Percentiles rank a stretch among this genome's conserved stretches.
Evolutionary conservation across 352 stramenopile genomes (phyloP).

Genomic region (Phytophthora melonis): DNA sequence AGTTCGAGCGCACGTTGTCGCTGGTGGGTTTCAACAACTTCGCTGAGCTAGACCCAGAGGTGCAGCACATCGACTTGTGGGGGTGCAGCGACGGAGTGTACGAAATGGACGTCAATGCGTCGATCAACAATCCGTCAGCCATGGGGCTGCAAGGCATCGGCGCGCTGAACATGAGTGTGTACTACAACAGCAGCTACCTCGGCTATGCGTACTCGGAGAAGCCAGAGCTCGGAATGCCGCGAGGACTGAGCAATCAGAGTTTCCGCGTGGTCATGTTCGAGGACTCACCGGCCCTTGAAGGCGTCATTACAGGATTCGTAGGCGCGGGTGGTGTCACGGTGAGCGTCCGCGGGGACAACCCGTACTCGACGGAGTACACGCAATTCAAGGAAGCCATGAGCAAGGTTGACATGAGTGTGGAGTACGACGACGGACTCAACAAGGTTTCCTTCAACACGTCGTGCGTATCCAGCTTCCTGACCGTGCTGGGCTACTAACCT

Average conservation of each 20-base stretch:
- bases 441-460: slow-evolving; percentile 8
- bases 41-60: not conserved
- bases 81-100: not conserved
- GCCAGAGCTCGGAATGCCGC: slow-evolving; percentile 2
- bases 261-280: slow-evolving; percentile 1
- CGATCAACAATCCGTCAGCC: slow-evolving; percentile 7
- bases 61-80: slow-evolving; percentile 5
- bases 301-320: slow-evolving; percentile 4
- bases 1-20: not conserved
- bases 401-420: not conserved
- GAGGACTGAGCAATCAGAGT: slow-evolving; percentile 2
- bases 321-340: not conserved
- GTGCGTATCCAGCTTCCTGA: slow-evolving; percentile 5
- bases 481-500: not conserved
- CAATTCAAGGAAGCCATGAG: slow-evolving; percentile 6
- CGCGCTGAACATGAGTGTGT: not conserved
- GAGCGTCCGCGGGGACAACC: slow-evolving; percentile 1
- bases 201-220: not conserved
- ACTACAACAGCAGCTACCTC: slow-evolving; percentile 1
- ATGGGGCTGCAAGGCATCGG: slow-evolving; percentile 3
- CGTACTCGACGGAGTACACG: not conserved
- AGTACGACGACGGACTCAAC: slow-evolving; percentile 7
- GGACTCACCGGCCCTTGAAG: not conserved
- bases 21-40: slow-evolving; percentile 5
- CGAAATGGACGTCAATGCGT: slow-evolving; percentile 2